Base-by-base conservation (phyloP, 2,329 filamentous ascomycete species). In the Parascedosporium putredinis region DNA sequence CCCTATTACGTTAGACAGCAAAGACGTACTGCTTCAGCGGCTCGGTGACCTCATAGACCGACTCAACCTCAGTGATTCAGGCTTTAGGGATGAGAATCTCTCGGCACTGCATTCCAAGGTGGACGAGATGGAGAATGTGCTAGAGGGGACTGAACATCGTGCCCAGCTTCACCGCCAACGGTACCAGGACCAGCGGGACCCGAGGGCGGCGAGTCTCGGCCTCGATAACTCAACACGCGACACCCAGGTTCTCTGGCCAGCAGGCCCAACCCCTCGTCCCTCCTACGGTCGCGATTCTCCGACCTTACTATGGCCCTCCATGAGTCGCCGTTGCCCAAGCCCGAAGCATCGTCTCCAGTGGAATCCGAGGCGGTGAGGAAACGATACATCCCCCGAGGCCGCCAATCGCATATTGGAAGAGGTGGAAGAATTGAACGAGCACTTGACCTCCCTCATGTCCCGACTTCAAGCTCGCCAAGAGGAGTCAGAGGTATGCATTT, bases 401-500 rank as follows among this genome's bases (percentile, higher is more conserved):
- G 55, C 57, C 14, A 56, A 56, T 25, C 53, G 55, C 3, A 54
- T 66, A 14, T 58, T 60, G 2, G 25, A 36, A 9, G 61, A 64
- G 36, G 63, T 64, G 9, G 60, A 53, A 24, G 68, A 68, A 53
- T 61, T 83, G 3, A 74, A 73, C 34, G 63, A 66, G 16, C 72
- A 76, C 52, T 61, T 84, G 31, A 67, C 71, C 4, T 64, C 63
- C 4, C 67, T 79, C 9, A 66, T 79, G 29, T 62, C 62, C 24
- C 75, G 73, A 50, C 67, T 84, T 18, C 67, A 71, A 50, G 70
- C 69, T 34, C 70, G 79, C 34, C 75, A 75, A 54, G 76, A 82
- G 59, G 79, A 84, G 62, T 74, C 76, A 40, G 73, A 80, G 61
- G 78, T 73, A 63, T 64, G 68, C 58, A 20, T 34, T 14, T 33